Percentiles rank a stretch among this genome's conserved stretches.
phyloP scores from a whole-genome alignment of 768 basidiomycete genomes.

The Lactifluus hygrophoroides region DNA sequence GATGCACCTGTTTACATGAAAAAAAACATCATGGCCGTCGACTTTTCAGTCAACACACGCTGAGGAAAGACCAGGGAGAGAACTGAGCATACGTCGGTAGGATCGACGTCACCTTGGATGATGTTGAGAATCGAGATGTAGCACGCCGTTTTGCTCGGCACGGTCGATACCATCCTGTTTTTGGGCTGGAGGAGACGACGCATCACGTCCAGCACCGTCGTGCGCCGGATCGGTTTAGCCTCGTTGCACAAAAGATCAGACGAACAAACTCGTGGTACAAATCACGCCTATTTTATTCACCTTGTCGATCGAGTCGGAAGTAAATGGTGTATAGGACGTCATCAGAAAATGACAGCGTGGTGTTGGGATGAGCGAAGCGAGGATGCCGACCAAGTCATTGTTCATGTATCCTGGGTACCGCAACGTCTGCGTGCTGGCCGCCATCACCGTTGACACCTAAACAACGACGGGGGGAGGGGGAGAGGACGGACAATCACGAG shows the following conservation, averaged over 20 bases:
- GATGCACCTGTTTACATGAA: conserved; percentile 63
- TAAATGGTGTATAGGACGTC: conserved; percentile 98
- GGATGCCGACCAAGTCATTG: conserved; percentile 95
- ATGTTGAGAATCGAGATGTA: conserved; percentile 98
- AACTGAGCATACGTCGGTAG: conserved; percentile 68
- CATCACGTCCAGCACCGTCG: conserved; percentile 98
- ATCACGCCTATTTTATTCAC: conserved; percentile 30
- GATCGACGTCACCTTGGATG: conserved; percentile 97
- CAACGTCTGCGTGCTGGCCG: conserved; percentile 93
- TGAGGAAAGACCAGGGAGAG: not conserved
- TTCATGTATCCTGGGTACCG: conserved; percentile 99
- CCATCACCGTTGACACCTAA: conserved; percentile 95
- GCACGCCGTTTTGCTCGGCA: conserved; percentile 85
- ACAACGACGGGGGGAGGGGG: too few relatives aligned
- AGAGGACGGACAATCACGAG: not conserved
- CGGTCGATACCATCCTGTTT: conserved; percentile 95
- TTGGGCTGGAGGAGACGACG: conserved; percentile 94
- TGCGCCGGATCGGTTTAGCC: conserved; percentile 94
- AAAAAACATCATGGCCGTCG: too few relatives aligned
- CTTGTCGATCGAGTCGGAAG: conserved; percentile 94
- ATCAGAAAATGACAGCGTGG: conserved; percentile 97
- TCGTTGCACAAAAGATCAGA: conserved; percentile 24
- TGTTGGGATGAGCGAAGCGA: conserved; percentile 93
- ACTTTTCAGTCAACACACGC: not conserved
- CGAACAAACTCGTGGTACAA: not conserved